Base-by-base conservation (phyloP, 768 basidiomycete species). In the Agrocybe chaxingu region DNA sequence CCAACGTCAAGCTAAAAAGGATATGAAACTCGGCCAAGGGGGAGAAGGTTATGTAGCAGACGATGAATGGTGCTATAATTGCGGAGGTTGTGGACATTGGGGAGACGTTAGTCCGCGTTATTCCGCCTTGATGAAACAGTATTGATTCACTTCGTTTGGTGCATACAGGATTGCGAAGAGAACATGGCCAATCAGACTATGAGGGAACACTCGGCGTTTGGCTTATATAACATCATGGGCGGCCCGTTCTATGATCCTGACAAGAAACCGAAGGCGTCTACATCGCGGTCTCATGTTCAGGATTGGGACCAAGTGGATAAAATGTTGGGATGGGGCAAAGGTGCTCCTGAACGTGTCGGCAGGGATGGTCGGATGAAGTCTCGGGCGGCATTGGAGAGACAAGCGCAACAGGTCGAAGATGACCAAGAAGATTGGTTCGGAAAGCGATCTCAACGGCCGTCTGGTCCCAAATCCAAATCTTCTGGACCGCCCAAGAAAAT, bases 11-110 rank as follows among this genome's bases (percentile, higher is more conserved):
- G 62, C 70, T 24, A 86, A 77, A 61, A 76, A 71, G 38, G 62
- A 69, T 3, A 61, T 83, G 5, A 60, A 62, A 9, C 66, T 89
- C 6, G 87, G 89, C 8, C 61, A 84, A 48, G 89, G 90, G 10
- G 87, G 89, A 8, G 90, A 91, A 63, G 87, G 84, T 5, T 90
- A 86, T 64, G 83, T 92, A 47, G 85, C 79, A 4, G 65, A 67
- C 32, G 87, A 89, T 60, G 73, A 81, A 57, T 92, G 86, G 86
- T 92, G 90, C 63, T 89, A 90, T 62, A 88, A 87, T 57, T 92
- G 90, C 56, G 90, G 86, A 37, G 70, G 69, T 29, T 65, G 66
- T 45, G 89, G 87, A 3, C 90, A 92, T 65, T 78, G 86, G 63
- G 90, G 90, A 41, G 90, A 92, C 58, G 89, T 91, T 60, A 5